Evolutionary conservation across 2,329 filamentous ascomycete species (phyloP).

Genomic region (Coniochaeta sp.): DNA sequence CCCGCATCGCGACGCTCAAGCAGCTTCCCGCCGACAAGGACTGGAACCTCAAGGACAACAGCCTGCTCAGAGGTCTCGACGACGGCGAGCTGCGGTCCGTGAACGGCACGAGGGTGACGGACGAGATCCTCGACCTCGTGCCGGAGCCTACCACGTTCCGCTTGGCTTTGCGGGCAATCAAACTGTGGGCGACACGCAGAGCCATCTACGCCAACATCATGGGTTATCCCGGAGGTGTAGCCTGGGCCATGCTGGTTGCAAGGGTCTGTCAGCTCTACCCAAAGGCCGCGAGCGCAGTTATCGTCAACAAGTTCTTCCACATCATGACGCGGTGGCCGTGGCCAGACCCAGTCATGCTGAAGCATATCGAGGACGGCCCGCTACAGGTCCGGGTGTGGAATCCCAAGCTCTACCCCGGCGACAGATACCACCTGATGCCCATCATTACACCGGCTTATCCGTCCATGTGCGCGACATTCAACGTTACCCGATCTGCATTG

Average conservation of each 20-base stretch:
- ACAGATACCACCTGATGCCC: slow-evolving; percentile 88
- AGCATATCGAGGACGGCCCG: slow-evolving; percentile 75
- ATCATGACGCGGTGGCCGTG: slow-evolving; percentile 89
- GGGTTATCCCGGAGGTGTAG: slow-evolving; percentile 92
- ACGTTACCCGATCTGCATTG: slow-evolving; percentile 82
- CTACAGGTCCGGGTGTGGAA: slow-evolving; percentile 90
- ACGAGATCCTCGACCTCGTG: slow-evolving; percentile 83
- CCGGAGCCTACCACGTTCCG: slow-evolving; percentile 87
- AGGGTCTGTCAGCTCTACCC: slow-evolving; percentile 95
- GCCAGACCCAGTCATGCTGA: slow-evolving; percentile 88
- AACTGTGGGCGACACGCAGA: slow-evolving; percentile 89
- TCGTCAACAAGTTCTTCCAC: slow-evolving; percentile 90
- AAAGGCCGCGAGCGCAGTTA: slow-evolving; percentile 78
- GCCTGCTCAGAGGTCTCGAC: slow-evolving; percentile 76
- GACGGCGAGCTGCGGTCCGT: slow-evolving; percentile 82
- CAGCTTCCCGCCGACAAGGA: slow-evolving; percentile 61
- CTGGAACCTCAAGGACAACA: slow-evolving; percentile 74
- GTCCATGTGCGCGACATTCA: slow-evolving; percentile 96
- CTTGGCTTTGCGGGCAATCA: slow-evolving; percentile 82
- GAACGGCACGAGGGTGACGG: slow-evolving; percentile 90
- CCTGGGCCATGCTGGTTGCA: slow-evolving; percentile 96
- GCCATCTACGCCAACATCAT: slow-evolving; percentile 95
- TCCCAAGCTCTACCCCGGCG: slow-evolving; percentile 74
- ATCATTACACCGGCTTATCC: slow-evolving; percentile 97
- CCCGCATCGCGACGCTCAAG: slow-evolving; percentile 61